phyloP scores from a whole-genome alignment of 2,329 filamentous ascomycete species.

The Fusarium sambucinum region DNA sequence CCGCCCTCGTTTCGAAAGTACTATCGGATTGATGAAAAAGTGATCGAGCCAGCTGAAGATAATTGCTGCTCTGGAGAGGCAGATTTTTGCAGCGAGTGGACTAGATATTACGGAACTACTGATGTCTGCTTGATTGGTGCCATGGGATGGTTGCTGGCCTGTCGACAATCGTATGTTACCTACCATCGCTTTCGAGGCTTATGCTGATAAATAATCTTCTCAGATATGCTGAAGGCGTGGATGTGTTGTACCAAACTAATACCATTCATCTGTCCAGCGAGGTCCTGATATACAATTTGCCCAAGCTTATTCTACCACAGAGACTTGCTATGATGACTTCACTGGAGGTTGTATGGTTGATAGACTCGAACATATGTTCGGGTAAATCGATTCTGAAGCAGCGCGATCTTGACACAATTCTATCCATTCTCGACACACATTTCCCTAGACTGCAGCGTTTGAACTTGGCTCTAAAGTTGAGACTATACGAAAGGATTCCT shows the following conservation, averaged over 20 bases:
- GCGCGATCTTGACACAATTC: accelerated
- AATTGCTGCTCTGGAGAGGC: neutral
- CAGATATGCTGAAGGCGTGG: neutral
- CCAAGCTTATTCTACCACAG: neutral
- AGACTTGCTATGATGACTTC: neutral
- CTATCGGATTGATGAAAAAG: neutral
- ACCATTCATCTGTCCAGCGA: neutral
- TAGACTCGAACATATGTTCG: neutral
- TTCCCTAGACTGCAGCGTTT: neutral
- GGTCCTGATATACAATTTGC: accelerated
- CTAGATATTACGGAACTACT: neutral
- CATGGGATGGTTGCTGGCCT: neutral
- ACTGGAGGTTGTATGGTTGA: neutral
- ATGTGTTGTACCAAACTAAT: neutral
- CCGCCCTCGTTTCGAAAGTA: neutral
- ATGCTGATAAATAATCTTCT: neutral
- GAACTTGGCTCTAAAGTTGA: neutral
- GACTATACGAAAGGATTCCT: neutral
- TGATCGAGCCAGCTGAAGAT: neutral
- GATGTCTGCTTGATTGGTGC: neutral
- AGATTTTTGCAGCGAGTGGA: neutral
- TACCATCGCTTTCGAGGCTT: accelerated
- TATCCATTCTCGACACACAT: neutral
- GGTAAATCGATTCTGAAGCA: neutral
- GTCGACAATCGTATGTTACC: neutral